Evolutionary conservation across 345 rosid species (phyloP).

Genomic region (Sisymbrium irio): DNA sequence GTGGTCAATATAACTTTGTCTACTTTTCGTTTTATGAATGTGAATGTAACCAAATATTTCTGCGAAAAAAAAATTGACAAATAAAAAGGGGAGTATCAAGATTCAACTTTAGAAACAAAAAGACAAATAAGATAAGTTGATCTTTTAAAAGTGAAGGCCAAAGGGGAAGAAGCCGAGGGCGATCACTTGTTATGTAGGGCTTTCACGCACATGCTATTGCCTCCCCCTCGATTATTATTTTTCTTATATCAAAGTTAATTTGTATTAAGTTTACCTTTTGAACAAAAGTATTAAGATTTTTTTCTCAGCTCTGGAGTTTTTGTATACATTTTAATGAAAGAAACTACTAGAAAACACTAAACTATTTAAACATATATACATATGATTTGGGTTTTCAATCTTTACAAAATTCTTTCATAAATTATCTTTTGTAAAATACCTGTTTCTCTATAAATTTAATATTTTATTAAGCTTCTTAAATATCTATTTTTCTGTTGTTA

Average conservation of each 20-base stretch:
- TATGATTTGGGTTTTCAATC: not conserved
- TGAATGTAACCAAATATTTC: not conserved
- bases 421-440: not conserved
- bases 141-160: conserved; percentile 8
- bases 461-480: not conserved
- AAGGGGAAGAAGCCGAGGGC: conserved; percentile 5
- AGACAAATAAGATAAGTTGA: conserved; percentile 27
- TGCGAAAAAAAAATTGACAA: not conserved
- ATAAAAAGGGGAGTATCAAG: not conserved
- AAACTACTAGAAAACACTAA: not conserved
- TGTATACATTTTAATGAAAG: not conserved
- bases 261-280: not conserved
- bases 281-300: too few relatives aligned
- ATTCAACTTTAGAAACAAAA: conserved; percentile 16
- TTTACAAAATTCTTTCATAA: not conserved
- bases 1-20: not conserved
- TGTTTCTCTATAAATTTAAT: not conserved
- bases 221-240: not conserved
- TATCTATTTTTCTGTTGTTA: too few relatives aligned
- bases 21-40: not conserved
- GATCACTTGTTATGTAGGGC: conserved; percentile 31
- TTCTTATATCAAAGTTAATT: not conserved
- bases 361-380: not conserved
- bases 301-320: not conserved
- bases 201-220: conserved; percentile 31